Conservation (phyloP, 139 green algal species). For the Micractinium conductrix region DNA sequence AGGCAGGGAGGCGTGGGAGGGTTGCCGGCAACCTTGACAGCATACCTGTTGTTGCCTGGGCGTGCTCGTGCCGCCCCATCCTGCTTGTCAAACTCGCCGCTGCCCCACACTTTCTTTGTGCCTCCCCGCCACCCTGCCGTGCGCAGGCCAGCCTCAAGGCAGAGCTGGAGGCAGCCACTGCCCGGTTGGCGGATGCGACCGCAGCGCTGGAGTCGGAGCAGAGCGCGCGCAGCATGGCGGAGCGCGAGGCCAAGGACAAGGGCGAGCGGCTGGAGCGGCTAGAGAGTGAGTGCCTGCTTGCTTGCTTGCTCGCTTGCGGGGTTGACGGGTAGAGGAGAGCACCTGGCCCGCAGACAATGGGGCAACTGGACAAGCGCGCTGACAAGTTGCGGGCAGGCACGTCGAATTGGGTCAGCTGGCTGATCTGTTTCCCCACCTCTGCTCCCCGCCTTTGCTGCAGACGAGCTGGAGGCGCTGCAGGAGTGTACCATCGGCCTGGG, state of each 20-base stretch:
- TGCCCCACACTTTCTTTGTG: no score
- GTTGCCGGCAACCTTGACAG: not conserved
- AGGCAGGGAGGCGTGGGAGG: not conserved
- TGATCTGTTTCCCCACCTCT: not conserved
- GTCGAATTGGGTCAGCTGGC: no score
- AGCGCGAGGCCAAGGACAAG: constrained; percentile 43
- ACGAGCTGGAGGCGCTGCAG: constrained; percentile 80
- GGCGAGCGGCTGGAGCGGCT: constrained; percentile 39
- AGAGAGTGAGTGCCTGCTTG: constrained; percentile 17
- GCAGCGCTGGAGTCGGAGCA: constrained; percentile 34
- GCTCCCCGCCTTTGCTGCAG: constrained; percentile 29
- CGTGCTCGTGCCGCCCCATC: no score
- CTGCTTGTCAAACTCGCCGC: no score
- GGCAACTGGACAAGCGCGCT: no score
- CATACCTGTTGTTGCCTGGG: not conserved
- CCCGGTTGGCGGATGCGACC: not conserved
- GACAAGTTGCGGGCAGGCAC: no score
- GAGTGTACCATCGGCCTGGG: constrained; percentile 62
- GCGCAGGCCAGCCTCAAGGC: constrained; percentile 8
- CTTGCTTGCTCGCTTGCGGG: no score
- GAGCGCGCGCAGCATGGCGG: not conserved
- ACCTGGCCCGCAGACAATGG: no score
- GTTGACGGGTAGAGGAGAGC: no score
- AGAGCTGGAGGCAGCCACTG: not conserved
- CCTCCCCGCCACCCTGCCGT: not conserved